A percentile compares a stretch with the other conserved stretches of the same genome.
These are phyloP conservation scores for Nevesoporus exiguus DNA, from an alignment of 768 basidiomycete species.

Conservation along the genomic window DNA sequence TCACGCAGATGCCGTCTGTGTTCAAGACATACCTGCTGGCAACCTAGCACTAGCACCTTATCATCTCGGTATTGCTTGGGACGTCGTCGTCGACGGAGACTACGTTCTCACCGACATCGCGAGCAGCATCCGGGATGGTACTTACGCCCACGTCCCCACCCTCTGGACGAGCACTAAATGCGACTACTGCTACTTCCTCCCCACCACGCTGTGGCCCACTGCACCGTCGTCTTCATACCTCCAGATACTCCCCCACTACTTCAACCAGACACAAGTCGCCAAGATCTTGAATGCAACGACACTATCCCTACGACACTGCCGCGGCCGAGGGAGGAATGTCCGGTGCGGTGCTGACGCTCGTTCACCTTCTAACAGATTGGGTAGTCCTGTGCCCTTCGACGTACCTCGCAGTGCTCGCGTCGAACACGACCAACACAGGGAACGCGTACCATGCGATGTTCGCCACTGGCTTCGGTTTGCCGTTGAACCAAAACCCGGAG, in stretches of 20 bases:
- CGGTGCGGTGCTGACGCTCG: slow-evolving; percentile 12
- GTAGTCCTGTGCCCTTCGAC: slow-evolving; percentile 9
- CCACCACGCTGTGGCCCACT: slow-evolving; percentile 9
- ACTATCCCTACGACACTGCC: slow-evolving; percentile 17
- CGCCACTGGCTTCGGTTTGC: slow-evolving; percentile 3
- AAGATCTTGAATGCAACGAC: slow-evolving; percentile 11
- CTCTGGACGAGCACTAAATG: slow-evolving; percentile 19
- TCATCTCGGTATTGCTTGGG: slow-evolving; percentile 9
- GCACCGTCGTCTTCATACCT: slow-evolving; percentile 9
- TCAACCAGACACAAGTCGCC: slow-evolving; percentile 8
- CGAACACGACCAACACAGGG: slow-evolving; percentile 17
- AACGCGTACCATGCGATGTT: slow-evolving; percentile 15
- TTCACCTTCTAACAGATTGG: slow-evolving; percentile 14
- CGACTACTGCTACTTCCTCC: slow-evolving; percentile 20
- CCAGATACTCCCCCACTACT: not conserved
- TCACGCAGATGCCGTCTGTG: not conserved
- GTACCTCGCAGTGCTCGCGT: slow-evolving; percentile 12
- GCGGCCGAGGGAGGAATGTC: slow-evolving; percentile 6
- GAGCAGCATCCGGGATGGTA: slow-evolving; percentile 12
- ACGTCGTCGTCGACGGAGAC: slow-evolving; percentile 16
- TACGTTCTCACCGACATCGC: slow-evolving; percentile 14
- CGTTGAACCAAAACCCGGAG: slow-evolving; percentile 11
- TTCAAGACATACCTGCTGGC: slow-evolving; percentile 6
- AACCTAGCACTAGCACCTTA: slow-evolving; percentile 4
- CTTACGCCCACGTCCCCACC: slow-evolving; percentile 14